Base-by-base conservation (phyloP, 179 eudicot species). In the Corrigiola litoralis region DNA sequence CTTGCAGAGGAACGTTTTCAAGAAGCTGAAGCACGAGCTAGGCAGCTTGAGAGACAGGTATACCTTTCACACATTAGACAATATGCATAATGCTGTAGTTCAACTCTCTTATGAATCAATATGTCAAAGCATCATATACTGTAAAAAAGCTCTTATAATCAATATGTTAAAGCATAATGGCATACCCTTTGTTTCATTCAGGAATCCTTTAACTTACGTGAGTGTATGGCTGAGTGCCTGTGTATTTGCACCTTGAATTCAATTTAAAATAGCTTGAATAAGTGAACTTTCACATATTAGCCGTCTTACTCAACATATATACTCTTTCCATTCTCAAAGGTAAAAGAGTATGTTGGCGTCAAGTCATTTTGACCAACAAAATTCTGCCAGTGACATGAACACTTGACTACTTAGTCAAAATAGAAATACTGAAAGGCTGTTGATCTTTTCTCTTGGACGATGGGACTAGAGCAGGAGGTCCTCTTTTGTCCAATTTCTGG, bases 11-110 rank as follows among this genome's bases (percentile, higher is more conserved):
- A 86, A 69, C 82, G 89, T 72, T 75, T 77, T 65, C 88, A 86
- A 61, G 99, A 88, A 75, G 84, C 97, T 34, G 96, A 94, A 65
- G 86, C 94, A 73, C 86, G 97, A 79, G 85, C 92, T 69, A 84
- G 80, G 84, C 92, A 83, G 77, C 96, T 94, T 25, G 96, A 94
- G 74, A 77, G 80, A 76, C 97, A 94, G 90, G 99, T 94, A 76
- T 46, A 17, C 4, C 61, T 29, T 34, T n/a, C n/a, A n/a, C 0
- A 47, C n/a, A 4, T 63, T 31, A 51, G 32, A 28, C 38, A 52
- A 44, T 40, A 23, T 50, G 42, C 38, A 62, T 53, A 14, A 60
- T 34, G 28, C 10, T 8, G 9, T 25, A 46, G 5, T 2, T 45
- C 33, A 37, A 5, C 14, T n/a, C 20, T 38, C 11, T 11, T 36